Evolutionary conservation across 306 rosid genomes (phyloP), one percentile per base, ranked within the genome.

Genomic region (Vicia villosa): DNA sequence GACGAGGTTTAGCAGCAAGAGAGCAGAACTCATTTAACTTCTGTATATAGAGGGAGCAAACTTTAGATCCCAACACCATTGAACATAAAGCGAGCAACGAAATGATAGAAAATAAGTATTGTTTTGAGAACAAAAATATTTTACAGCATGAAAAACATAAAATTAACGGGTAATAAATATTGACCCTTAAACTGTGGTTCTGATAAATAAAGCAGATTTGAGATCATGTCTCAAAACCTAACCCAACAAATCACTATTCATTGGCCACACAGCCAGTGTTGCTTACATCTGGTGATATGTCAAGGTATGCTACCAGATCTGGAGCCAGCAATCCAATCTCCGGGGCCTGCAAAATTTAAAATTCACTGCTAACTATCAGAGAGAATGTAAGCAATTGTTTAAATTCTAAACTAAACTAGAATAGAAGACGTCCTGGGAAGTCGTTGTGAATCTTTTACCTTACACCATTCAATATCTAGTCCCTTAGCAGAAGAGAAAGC

Each of bases 401-500:
- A 5, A 61, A 56, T 47, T 54, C 45, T 14, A 11, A 55, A 77
- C 60, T 66, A 34, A n/a, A 45, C 15, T 45, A 49, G 68, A 55
- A 46, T 5, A 17, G 54, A 68, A 42, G 19, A 66, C 17, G 32
- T 26, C 50, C 1, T 10, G 8, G 7, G 11, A 32, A 42, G 49
- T 59, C 6, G 43, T 78, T 49, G 7, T 67, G 14, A 67, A 61
- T 5, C 11, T 13, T 63, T 67, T 73, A 94, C 97, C 98, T 90
- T 94, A 34, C 98, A 94, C 98, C 98, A 94, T 52, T 85, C 92
- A 61, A 90, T 43, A 42, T 74, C 85, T 52, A 94, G 91, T 78
- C 98, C 98, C 77, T 94, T 90, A 40, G 98, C 90, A 10, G 95
- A 80, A 8, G 98, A 94, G 86, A 87, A 94, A 66, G 98, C 97